phyloP scores from a whole-genome alignment of 768 basidiomycete genomes.

The Kwoniella newhampshirensis region DNA sequence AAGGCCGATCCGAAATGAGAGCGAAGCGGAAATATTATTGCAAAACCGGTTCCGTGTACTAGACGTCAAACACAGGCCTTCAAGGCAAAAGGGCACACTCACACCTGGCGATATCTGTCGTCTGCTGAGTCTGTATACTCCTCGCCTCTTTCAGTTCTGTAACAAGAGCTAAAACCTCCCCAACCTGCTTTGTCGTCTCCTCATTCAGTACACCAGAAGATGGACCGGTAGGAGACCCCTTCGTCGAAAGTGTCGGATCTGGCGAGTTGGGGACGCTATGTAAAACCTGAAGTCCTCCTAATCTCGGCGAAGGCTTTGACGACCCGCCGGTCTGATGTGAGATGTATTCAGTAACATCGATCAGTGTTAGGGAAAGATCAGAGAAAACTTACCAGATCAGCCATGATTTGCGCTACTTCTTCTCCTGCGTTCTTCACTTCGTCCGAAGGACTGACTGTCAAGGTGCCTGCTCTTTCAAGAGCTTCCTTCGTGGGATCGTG shows the following conservation, averaged over 20 bases:
- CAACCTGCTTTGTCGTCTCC: slow-evolving; percentile 32
- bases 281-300: slow-evolving; percentile 38
- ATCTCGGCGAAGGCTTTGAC: slow-evolving; percentile 29
- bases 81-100: slow-evolving; percentile 28
- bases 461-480: background rate
- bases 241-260: slow-evolving; percentile 4
- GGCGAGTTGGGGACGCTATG: slow-evolving; percentile 28
- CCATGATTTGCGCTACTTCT: slow-evolving; percentile 48
- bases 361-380: background rate
- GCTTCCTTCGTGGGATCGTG: background rate
- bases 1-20: too few species aligned
- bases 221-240: slow-evolving; percentile 3
- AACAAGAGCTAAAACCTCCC: slow-evolving; percentile 42
- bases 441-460: slow-evolving; percentile 10
- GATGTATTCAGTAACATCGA: background rate
- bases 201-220: slow-evolving; percentile 11
- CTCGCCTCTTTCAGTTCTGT: slow-evolving; percentile 47
- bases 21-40: background rate
- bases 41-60: background rate
- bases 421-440: slow-evolving; percentile 41
- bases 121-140: slow-evolving; percentile 48
- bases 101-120: slow-evolving; percentile 52
- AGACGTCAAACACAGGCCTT: too few species aligned
- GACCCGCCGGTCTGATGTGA: slow-evolving; percentile 42
- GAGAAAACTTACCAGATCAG: slow-evolving; percentile 37